phyloP scores from a whole-genome alignment of 176 grass and related monocot species.

The Dactylis glomerata region DNA sequence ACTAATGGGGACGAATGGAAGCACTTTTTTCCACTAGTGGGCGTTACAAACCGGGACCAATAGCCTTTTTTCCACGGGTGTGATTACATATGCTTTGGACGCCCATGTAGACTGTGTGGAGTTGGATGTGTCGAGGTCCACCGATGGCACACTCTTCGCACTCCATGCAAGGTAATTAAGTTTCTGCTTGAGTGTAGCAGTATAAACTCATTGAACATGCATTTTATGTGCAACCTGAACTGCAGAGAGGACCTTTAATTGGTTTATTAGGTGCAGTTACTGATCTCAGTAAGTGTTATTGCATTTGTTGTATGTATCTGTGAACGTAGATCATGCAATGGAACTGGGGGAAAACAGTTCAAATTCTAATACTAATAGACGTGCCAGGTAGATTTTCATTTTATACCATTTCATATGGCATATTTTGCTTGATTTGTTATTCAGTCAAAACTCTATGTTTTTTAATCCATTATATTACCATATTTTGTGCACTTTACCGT shows the following conservation, averaged over 20 bases:
- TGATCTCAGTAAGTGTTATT: not conserved
- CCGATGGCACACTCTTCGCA: constrained; percentile 59
- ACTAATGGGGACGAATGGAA: too few species aligned
- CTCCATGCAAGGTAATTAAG: constrained; percentile 74
- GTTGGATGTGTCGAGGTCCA: constrained; percentile 73
- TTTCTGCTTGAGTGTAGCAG: not conserved
- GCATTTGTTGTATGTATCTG: not conserved
- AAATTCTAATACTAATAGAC: not conserved
- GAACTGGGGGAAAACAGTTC: not conserved
- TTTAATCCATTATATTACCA: not conserved
- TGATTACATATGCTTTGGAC: too few species aligned
- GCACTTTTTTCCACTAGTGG: too few species aligned
- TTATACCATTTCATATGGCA: not conserved
- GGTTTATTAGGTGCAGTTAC: not conserved
- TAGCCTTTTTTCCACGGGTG: too few species aligned
- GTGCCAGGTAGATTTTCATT: not conserved
- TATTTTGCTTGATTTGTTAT: not conserved
- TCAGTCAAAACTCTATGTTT: too few species aligned
- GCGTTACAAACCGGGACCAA: too few species aligned
- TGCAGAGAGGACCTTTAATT: not conserved
- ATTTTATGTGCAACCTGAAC: not conserved
- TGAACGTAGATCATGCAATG: not conserved
- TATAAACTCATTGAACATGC: not conserved
- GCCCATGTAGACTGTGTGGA: constrained; percentile 78
- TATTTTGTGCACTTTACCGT: not conserved